Evolutionary conservation across 2,329 filamentous ascomycete genomes (phyloP), one percentile per base, ranked within the genome.

Genomic region (Fusarium mundagurra): DNA sequence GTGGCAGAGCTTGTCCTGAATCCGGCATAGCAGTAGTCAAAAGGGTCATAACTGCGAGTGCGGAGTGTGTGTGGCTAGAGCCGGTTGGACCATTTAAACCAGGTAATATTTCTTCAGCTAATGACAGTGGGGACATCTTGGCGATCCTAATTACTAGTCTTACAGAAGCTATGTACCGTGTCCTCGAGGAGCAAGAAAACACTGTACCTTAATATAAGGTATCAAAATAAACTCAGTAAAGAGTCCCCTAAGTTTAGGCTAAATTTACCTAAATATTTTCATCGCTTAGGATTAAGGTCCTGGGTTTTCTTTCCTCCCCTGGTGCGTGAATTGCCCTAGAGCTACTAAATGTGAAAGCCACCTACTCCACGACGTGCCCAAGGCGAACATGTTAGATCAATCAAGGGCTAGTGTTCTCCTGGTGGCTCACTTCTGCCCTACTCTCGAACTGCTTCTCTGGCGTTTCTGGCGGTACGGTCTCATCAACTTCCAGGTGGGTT

Each of bases 61-160:
- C 31, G 6, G 8, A 24, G 22, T 3, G 8, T 6, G 6, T 7
- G 16, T 14, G 4, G 11, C 3, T 18, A 6, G 11, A 14, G 17
- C 14, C 6, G 16, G 22, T 20, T 51, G 1, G 22, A 20, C 14
- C 5, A 14, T 20, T 24, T 24, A 10, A 20, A 24, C 4, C 11
- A 10, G 3, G 3, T 18, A 9, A 0, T 13, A 4, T n/a, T 11
- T 16, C 6, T 48, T 45, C 6, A 22, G 27, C 13, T n/a, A 8
- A 24, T 10, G 1, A 13, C 6, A 13, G 9, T 6, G 8, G 13
- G 10, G 16, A 18, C 11, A 33, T 14, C 10, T 18, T 3, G 16
- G 29, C 14, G 7, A 18, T 4, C 16, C 5, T n/a, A 9, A 33
- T 14, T 11, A 24, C 11, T 6, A 51, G 22, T n/a, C 22, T 24